A percentile compares a stretch with the other conserved stretches of the same genome.
phyloP scores from a whole-genome alignment of 805 yeast species.

The Candida jianshihensis region DNA sequence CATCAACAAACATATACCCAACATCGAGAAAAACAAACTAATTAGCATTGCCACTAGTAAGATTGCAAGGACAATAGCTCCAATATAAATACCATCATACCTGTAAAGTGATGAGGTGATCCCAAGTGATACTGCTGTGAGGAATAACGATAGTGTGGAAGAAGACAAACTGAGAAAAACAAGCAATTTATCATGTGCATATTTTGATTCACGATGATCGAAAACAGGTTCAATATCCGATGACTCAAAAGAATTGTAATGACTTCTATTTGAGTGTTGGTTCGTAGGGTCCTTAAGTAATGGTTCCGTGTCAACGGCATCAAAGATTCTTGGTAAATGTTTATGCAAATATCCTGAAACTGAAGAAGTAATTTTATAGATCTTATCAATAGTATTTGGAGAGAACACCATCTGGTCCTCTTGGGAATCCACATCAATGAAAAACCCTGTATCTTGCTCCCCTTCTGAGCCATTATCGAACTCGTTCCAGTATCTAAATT shows the following conservation, averaged over 20 bases:
- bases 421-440: conserved; percentile 25
- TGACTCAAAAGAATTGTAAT: not conserved
- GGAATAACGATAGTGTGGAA: conserved; percentile 32
- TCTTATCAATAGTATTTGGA: conserved; percentile 21
- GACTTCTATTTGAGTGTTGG: not conserved
- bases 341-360: conserved; percentile 10
- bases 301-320: conserved; percentile 2
- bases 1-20: conserved; percentile 39
- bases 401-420: conserved; percentile 24
- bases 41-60: conserved; percentile 35
- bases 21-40: conserved; percentile 34
- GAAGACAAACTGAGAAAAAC: conserved; percentile 37
- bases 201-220: conserved; percentile 2
- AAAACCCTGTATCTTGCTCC: conserved; percentile 32
- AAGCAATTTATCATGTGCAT: conserved; percentile 36
- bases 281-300: not conserved
- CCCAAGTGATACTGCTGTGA: conserved; percentile 39
- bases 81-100: conserved; percentile 18
- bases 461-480: conserved; percentile 57
- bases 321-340: conserved; percentile 15
- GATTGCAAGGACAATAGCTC: conserved; percentile 22
- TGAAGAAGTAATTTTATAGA: conserved; percentile 16
- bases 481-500: conserved; percentile 56
- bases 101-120: conserved; percentile 27
- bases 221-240: conserved; percentile 13